Evolutionary conservation across 257 asterid species (phyloP).

Genomic region (Gentiana straminea): DNA sequence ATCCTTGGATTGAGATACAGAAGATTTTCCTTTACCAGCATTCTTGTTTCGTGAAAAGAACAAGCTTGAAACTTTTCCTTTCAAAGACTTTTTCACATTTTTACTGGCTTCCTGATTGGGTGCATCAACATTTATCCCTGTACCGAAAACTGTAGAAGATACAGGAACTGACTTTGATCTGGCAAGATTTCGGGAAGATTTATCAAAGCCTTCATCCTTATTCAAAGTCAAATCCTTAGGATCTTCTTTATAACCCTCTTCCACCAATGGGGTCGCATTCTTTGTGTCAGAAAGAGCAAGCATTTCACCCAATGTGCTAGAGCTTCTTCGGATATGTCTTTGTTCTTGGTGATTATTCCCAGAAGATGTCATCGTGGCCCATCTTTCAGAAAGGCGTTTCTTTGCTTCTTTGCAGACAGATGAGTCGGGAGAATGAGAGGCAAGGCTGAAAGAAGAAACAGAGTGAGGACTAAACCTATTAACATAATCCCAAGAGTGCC

Average conservation of each 20-base stretch:
- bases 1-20: conserved; percentile 26
- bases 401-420: conserved; percentile 93
- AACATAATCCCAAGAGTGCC: conserved; percentile 90
- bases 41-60: conserved; percentile 70
- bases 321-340: conserved; percentile 51
- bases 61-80: conserved; percentile 74
- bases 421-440: conserved; percentile 88
- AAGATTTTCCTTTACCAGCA: conserved; percentile 34
- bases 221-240: conserved; percentile 21
- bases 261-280: conserved; percentile 26
- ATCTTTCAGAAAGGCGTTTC: conserved; percentile 93
- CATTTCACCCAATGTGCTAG: conserved; percentile 96
- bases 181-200: conserved; percentile 46
- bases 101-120: conserved; percentile 27
- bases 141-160: conserved; percentile 44
- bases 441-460: conserved; percentile 65
- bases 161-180: conserved; percentile 90
- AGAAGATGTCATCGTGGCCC: conserved; percentile 81
- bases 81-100: conserved; percentile 54
- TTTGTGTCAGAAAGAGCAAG: conserved; percentile 89
- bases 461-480: conserved; percentile 81
- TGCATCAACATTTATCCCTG: conserved; percentile 24
- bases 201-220: conserved; percentile 21
- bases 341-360: conserved; percentile 65
- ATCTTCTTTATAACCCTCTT: conserved; percentile 31